Base-by-base conservation (phyloP, 495 filamentous ascomycete genomes). In the Penicillium antarcticum region DNA sequence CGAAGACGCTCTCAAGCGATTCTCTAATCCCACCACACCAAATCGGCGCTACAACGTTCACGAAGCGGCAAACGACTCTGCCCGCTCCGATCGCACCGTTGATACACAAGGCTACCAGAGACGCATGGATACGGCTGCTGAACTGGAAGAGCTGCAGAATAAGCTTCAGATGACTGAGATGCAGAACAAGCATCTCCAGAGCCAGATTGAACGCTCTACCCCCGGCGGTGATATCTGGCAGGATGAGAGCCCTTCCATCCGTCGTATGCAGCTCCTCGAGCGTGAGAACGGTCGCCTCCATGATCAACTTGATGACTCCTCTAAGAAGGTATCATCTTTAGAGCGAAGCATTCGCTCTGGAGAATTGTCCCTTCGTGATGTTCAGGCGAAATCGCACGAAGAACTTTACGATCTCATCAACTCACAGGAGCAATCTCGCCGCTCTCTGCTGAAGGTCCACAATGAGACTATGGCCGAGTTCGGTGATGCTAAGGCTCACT, bases 151-250 rank as follows among this genome's bases (percentile, higher is more conserved):
- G 68, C 76, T 96, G 39, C 94, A 97, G 62, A 97, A 95, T 65
- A 91, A 95, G 66, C 81, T 98, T 39, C 92, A 98, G 60, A 82
- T 97, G 72, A 86, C 87, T 7, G 87, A 97, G 68, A 96, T 98
- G 90, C 88, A 92, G 57, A 96, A 96, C 70, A 85, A 88, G 32
- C 92, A 98, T 64, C 81, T 98, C 13, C 89, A 96, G 61, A 92
- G 82, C 64, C 91, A 96, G 62, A 73, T 97, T 48, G 86, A 89
- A 38, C 82, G 86, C 21, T 71, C 73, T 2, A 80, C 78, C 0
- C 80, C 83, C 1, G 61, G 68, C 2, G 82, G 82, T 36, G 76
- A 83, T 24, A 78, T 75, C 33, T 84, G 78, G 79, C 72, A 84
- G 41, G 89, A 96, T 45, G 87, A 96, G n/a, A 92, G 86, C 56